Conservation (phyloP, 805 yeast genomes). For the Saccharomycopsis javanensis region DNA sequence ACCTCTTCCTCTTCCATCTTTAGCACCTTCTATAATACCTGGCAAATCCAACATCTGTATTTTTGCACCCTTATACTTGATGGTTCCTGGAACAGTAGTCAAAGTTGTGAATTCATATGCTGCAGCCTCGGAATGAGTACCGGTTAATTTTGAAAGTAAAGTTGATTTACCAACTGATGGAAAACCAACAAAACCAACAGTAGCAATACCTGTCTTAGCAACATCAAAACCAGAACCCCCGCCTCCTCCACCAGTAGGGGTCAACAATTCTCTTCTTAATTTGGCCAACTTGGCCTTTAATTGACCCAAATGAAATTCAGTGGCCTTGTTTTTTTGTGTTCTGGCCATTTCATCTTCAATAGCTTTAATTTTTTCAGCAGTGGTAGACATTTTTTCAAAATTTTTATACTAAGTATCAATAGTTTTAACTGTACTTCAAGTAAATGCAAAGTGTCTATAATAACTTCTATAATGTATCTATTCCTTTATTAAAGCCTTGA, state of each 20-base stretch:
- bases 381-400: constrained; percentile 25
- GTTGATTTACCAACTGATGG: constrained; percentile 91
- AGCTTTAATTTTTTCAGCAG: constrained; percentile 59
- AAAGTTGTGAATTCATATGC: constrained; percentile 96
- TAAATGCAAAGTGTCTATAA: no score
- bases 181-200: constrained; percentile 96
- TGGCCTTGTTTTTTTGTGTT: constrained; percentile 97
- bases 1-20: constrained; percentile 89
- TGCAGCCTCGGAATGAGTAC: constrained; percentile 96
- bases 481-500: no score
- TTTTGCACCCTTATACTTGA: constrained; percentile 93
- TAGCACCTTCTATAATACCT: constrained; percentile 86
- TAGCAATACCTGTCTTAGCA: constrained; percentile 96
- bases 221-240: constrained; percentile 97
- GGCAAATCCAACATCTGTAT: constrained; percentile 92
- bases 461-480: no score
- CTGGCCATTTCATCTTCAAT: constrained; percentile 97
- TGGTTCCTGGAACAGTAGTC: constrained; percentile 96
- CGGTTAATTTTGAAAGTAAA: constrained; percentile 76
- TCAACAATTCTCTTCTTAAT: constrained; percentile 80
- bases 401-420: neutral
- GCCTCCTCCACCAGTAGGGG: constrained; percentile 62
- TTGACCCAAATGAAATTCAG: constrained; percentile 95
- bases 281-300: constrained; percentile 94
- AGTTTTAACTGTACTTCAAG: no score